phyloP scores from a whole-genome alignment of 208 protist species.

The Acanthamoeba triangularis region DNA sequence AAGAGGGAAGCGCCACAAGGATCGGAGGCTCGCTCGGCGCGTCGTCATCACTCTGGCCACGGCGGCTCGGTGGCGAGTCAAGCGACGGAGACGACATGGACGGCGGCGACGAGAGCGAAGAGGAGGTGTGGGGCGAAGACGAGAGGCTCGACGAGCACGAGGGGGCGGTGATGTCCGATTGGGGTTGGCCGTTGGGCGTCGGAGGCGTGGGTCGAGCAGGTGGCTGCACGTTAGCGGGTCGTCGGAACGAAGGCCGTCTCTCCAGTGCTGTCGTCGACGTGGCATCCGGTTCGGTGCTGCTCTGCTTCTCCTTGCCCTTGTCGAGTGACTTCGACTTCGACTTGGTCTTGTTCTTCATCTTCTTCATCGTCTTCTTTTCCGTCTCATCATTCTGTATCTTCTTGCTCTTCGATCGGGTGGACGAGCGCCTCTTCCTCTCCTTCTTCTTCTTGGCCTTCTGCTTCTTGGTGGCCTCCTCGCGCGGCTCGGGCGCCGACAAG shows the following conservation, averaged over 20 bases:
- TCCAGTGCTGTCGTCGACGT: not conserved
- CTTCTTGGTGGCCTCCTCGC: not conserved
- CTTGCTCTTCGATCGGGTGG: not conserved
- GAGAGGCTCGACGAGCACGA: not conserved
- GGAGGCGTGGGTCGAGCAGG: not conserved
- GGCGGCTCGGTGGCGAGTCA: not conserved
- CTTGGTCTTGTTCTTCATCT: not conserved
- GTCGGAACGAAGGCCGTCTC: not conserved
- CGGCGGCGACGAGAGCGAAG: not conserved
- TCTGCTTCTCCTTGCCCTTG: conserved; percentile 30
- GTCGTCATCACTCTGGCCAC: too few species aligned
- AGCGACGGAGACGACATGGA: not conserved
- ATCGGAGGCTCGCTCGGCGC: too few species aligned
- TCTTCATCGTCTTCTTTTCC: not conserved
- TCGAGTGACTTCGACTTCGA: not conserved
- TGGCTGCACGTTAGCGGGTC: not conserved
- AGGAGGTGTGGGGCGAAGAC: not conserved
- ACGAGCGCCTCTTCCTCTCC: not conserved
- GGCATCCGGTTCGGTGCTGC: not conserved
- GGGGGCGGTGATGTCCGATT: not conserved
- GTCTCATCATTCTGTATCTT: not conserved
- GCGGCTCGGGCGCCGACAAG: not conserved
- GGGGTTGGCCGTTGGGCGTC: not conserved
- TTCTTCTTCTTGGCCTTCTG: not conserved
- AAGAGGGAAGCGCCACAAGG: too few species aligned